A percentile compares a stretch with the other conserved stretches of the same genome.
phyloP scores from a whole-genome alignment of 2,329 filamentous ascomycete species.

The Fusarium pseudocircinatum region DNA sequence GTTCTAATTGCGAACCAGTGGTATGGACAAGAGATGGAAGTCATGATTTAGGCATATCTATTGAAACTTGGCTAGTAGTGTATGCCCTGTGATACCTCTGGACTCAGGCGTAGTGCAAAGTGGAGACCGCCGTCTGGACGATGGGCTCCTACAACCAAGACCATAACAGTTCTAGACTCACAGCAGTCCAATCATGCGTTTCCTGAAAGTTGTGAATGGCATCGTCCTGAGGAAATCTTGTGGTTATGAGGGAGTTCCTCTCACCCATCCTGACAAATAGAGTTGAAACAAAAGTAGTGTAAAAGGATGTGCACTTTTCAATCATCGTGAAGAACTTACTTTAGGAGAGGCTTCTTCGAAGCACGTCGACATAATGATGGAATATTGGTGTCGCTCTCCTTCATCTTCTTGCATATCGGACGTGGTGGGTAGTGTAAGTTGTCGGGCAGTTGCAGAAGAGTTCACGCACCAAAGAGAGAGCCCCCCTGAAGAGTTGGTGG shows the following conservation, averaged over 20 bases:
- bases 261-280: not conserved
- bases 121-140: not conserved
- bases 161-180: not conserved
- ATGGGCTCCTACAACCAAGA: not conserved
- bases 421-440: not conserved
- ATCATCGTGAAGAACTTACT: not conserved
- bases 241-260: not conserved
- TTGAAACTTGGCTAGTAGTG: conserved; percentile 3
- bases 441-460: not conserved
- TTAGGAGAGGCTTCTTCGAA: not conserved
- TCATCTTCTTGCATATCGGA: not conserved
- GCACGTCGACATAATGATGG: not conserved
- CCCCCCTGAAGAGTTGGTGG: not conserved
- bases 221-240: not conserved
- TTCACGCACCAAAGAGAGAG: not conserved
- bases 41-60: not conserved
- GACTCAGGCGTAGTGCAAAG: not conserved
- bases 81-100: conserved; percentile 1
- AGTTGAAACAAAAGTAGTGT: too few relatives aligned
- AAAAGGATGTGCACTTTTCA: too few relatives aligned
- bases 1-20: not conserved
- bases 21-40: not conserved
- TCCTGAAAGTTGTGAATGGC: not conserved
- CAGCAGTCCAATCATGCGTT: not conserved
- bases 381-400: too few relatives aligned